Evolutionary conservation across 106 monocot species (phyloP).

Genomic region (Dendrobium officinale): DNA sequence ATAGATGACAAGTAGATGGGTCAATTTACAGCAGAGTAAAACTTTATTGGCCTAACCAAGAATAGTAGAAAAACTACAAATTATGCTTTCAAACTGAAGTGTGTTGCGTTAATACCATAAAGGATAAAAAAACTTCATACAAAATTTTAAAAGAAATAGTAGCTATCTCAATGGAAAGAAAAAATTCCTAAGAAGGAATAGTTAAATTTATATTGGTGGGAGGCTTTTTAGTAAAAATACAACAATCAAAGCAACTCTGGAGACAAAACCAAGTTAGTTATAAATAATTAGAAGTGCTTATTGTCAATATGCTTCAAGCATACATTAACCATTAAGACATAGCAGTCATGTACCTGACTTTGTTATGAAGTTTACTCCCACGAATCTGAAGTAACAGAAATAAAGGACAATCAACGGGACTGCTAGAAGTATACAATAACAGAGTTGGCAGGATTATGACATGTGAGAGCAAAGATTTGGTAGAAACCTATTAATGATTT

Average conservation of each 20-base stretch:
- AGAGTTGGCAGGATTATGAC: neutral
- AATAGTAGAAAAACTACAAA: neutral
- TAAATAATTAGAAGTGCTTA: neutral
- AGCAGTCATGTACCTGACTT: slow-evolving; percentile 60
- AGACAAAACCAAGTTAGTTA: neutral
- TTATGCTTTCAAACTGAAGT: neutral
- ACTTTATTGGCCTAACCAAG: neutral
- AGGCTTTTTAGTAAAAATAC: neutral
- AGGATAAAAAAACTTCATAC: neutral
- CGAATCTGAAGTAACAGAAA: slow-evolving; percentile 60
- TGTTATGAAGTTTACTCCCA: slow-evolving; percentile 90
- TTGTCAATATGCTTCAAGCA: neutral
- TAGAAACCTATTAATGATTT: neutral
- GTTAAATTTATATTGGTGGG: neutral
- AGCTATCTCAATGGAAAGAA: neutral
- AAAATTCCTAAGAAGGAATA: neutral
- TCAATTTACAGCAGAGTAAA: neutral
- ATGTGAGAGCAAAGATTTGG: neutral
- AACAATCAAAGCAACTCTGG: neutral
- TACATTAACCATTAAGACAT: neutral
- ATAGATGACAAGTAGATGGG: neutral
- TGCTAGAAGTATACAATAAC: neutral
- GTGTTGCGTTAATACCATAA: neutral
- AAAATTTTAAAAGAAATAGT: neutral
- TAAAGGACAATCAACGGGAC: neutral